A percentile compares a stretch with the other conserved stretches of the same genome.
These are phyloP conservation scores for Boeremia lycopersici DNA, from an alignment of 2,329 filamentous ascomycete genomes.

Conservation along the genomic window DNA sequence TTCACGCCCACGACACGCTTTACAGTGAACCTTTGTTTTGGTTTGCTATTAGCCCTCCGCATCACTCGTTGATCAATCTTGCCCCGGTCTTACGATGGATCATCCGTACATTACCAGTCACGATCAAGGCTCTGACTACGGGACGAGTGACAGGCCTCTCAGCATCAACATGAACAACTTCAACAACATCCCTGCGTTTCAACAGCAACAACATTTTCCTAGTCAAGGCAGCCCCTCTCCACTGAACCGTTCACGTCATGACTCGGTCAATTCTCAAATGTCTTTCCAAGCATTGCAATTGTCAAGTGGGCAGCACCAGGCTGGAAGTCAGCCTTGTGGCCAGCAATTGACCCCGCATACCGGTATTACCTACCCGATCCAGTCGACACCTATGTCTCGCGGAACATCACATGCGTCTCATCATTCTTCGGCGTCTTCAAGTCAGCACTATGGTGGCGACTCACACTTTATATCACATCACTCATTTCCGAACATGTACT, in stretches of 20 bases:
- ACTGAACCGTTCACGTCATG: constrained; percentile 14
- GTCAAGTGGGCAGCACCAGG: constrained; percentile 16
- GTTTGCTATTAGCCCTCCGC: not conserved
- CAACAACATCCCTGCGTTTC: not conserved
- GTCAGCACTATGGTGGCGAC: not conserved
- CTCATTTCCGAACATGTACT: not conserved
- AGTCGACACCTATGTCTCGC: constrained; percentile 19
- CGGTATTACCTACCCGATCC: constrained; percentile 1
- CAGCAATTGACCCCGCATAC: not conserved
- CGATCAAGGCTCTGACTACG: not conserved
- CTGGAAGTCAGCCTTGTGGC: constrained; percentile 27
- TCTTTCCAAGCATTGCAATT: constrained; percentile 2
- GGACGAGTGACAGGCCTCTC: not conserved
- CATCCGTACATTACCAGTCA: not conserved
- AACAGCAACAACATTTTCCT: not conserved
- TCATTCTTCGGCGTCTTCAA: constrained; percentile 12
- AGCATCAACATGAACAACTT: not conserved
- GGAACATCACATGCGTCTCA: constrained; percentile 20
- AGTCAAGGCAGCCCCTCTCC: constrained; percentile 5
- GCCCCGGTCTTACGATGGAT: not conserved
- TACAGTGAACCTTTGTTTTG: not conserved
- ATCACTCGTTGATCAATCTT: not conserved
- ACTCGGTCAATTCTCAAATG: constrained; percentile 13
- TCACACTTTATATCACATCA: not conserved
- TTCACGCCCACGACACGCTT: not conserved